These are phyloP conservation scores for Amanita pseudoporphyria DNA, from an alignment of 768 basidiomycete genomes.

Conservation along the genomic window DNA sequence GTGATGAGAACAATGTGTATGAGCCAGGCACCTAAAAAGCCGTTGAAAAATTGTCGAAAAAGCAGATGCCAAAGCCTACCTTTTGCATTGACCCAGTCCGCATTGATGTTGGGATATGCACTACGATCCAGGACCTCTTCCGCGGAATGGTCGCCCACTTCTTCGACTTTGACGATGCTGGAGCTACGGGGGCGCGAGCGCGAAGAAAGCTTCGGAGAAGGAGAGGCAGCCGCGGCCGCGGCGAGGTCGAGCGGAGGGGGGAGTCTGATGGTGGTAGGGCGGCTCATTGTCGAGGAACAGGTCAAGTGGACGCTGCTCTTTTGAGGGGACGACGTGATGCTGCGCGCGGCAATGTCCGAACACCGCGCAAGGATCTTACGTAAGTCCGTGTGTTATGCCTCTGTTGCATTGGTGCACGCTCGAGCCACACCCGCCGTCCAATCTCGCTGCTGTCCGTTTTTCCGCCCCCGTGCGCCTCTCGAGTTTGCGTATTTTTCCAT, in stretches of 20 bases:
- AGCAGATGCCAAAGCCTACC: constrained; percentile 32
- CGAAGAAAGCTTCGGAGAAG: constrained; percentile 18
- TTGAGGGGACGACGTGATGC: not conserved
- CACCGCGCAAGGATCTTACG: not conserved
- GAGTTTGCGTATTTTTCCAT: constrained; percentile 62
- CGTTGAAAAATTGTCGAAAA: not conserved
- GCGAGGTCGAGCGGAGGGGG: constrained; percentile 41
- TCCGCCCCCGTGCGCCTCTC: constrained; percentile 56
- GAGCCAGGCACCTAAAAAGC: constrained; percentile 80
- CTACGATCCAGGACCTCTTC: constrained; percentile 76
- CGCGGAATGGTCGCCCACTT: constrained; percentile 59
- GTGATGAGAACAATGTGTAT: constrained; percentile 94
- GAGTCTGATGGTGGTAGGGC: constrained; percentile 45
- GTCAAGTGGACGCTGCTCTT: not conserved
- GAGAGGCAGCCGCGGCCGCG: constrained; percentile 11
- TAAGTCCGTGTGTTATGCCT: constrained; percentile 22
- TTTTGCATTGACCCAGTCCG: constrained; percentile 91
- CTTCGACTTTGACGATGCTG: constrained; percentile 80
- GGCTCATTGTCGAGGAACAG: constrained; percentile 28
- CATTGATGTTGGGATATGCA: constrained; percentile 78
- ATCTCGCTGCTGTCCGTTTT: constrained; percentile 66
- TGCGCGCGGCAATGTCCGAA: constrained; percentile 4
- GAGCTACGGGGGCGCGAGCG: constrained; percentile 48
- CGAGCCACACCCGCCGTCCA: constrained; percentile 43
- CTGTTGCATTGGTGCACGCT: constrained; percentile 66